Evolutionary conservation across 495 filamentous ascomycete species (phyloP).

Genomic region (Cladorrhinum samala): DNA sequence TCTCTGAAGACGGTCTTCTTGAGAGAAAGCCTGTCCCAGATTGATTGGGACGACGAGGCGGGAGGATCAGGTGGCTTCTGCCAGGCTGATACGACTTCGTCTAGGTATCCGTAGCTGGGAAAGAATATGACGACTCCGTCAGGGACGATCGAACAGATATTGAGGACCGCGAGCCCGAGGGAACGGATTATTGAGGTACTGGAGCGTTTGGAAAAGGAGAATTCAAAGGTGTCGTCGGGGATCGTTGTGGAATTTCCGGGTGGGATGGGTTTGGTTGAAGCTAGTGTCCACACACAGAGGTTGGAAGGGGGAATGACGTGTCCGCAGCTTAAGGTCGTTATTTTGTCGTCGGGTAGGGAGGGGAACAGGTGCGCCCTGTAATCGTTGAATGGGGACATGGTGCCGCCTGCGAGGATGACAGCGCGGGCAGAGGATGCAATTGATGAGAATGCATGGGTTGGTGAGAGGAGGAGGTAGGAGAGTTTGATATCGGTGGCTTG

Average conservation of each 20-base stretch:
- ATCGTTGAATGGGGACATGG: constrained; percentile 95
- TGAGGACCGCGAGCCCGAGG: constrained; percentile 65
- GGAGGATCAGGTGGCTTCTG: constrained; percentile 31
- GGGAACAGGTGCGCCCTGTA: constrained; percentile 82
- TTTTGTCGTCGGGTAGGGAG: constrained; percentile 54
- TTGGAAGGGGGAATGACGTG: constrained; percentile 87
- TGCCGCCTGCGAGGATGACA: constrained; percentile 88
- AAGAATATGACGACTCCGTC: constrained; percentile 97
- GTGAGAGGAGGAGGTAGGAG: constrained; percentile 89
- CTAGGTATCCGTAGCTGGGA: constrained; percentile 85
- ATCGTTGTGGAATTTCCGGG: constrained; percentile 22
- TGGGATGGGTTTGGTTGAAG: constrained; percentile 21
- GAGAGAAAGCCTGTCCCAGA: constrained; percentile 50
- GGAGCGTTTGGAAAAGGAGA: constrained; percentile 75
- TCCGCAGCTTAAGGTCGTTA: constrained; percentile 82
- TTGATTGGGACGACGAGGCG: no score
- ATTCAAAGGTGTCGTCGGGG: constrained; percentile 65
- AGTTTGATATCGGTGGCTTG: constrained; percentile 49
- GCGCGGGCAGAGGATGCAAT: constrained; percentile 82
- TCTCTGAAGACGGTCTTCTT: constrained; percentile 67
- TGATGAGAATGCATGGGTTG: constrained; percentile 82
- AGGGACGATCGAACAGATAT: constrained; percentile 66
- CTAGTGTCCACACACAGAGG: constrained; percentile 61
- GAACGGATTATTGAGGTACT: constrained; percentile 57
- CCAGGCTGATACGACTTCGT: constrained; percentile 66